Evolutionary conservation across 495 filamentous ascomycete genomes (phyloP).

Genomic region (Trichoderma reesei): DNA sequence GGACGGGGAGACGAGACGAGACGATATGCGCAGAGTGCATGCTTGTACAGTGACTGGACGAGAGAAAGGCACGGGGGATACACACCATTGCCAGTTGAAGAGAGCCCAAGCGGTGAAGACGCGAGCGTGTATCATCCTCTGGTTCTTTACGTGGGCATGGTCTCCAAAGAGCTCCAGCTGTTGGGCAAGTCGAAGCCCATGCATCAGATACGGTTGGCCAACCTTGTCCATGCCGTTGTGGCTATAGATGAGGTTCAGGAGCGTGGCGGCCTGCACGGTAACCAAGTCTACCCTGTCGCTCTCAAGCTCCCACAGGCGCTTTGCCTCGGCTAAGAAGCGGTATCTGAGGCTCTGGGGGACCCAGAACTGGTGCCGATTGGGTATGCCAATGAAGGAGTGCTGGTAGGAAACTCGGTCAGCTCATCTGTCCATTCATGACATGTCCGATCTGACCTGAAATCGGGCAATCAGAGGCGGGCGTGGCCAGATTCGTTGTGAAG

Average conservation of each 20-base stretch:
- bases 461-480: background rate
- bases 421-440: background rate
- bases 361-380: conserved; percentile 22
- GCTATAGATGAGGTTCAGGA: conserved; percentile 19
- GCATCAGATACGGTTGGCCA: conserved; percentile 17
- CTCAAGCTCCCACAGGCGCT: conserved; percentile 26
- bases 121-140: conserved; percentile 13
- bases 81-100: conserved; percentile 21
- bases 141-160: conserved; percentile 1
- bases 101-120: conserved; percentile 25
- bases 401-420: background rate
- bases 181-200: conserved; percentile 18
- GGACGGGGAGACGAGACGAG: background rate
- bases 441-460: background rate
- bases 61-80: background rate
- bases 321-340: conserved; percentile 25
- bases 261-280: conserved; percentile 19
- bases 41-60: background rate
- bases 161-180: conserved; percentile 15
- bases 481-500: too few relatives aligned
- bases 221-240: conserved; percentile 21
- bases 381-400: conserved; percentile 17
- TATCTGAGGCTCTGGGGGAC: conserved; percentile 21
- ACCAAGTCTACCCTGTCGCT: conserved; percentile 15
- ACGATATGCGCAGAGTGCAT: too few relatives aligned